These are phyloP conservation scores for Gossypium davidsonii DNA, from an alignment of 441 rosid species.

Conservation along the genomic window DNA sequence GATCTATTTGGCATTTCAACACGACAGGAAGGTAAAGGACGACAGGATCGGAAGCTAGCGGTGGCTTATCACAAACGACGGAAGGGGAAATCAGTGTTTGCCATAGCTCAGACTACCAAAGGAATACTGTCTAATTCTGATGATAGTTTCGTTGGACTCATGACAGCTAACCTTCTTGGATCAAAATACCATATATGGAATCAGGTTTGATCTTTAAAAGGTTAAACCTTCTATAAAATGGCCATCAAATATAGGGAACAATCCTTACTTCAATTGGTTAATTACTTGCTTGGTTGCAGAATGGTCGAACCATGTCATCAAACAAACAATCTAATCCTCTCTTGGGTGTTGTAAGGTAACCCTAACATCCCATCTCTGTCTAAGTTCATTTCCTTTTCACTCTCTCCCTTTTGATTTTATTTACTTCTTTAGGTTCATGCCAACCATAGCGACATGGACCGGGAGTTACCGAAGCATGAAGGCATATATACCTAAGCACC, in stretches of 20 bases:
- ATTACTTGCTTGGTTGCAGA: constrained; percentile 35
- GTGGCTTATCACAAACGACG: constrained; percentile 64
- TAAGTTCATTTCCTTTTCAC: background rate
- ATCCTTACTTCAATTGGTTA: background rate
- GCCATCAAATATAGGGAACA: background rate
- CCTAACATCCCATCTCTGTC: constrained; percentile 6
- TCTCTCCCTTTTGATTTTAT: background rate
- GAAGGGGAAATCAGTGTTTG: constrained; percentile 59
- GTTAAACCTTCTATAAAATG: background rate
- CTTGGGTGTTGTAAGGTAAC: constrained; percentile 67
- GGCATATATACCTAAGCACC: constrained; percentile 66
- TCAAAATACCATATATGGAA: constrained; percentile 79
- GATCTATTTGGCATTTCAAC: constrained; percentile 17
- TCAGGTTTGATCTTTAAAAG: constrained; percentile 37
- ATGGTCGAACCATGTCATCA: constrained; percentile 27
- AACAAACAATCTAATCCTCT: constrained; percentile 50
- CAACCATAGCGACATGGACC: constrained; percentile 76
- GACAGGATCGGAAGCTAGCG: constrained; percentile 80
- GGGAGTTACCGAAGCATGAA: constrained; percentile 73
- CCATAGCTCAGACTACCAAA: constrained; percentile 59
- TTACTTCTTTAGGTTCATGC: constrained; percentile 46
- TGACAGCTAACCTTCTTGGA: constrained; percentile 80
- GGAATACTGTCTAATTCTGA: constrained; percentile 61
- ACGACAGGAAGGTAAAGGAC: constrained; percentile 78
- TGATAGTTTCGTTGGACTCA: constrained; percentile 62